phyloP scores from a whole-genome alignment of 345 rosid genomes.

The Nephelium lappaceum region DNA sequence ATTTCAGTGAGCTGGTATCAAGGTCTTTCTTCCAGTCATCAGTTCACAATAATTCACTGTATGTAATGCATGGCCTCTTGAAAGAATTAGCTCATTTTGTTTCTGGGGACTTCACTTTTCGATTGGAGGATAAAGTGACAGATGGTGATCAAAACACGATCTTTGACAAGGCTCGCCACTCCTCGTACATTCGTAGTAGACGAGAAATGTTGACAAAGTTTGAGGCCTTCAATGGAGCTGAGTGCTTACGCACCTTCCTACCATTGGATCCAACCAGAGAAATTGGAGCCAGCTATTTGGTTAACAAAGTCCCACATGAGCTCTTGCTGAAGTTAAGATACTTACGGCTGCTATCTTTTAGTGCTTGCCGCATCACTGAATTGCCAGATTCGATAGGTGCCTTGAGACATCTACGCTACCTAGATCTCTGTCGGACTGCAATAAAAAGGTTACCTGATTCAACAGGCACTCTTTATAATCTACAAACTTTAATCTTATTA shows the following conservation, averaged over 20 bases:
- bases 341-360: slow-evolving; percentile 14
- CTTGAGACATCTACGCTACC: slow-evolving; percentile 18
- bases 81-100: slow-evolving; percentile 23
- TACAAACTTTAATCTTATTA: slow-evolving; percentile 21
- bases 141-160: background rate
- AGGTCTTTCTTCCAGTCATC: slow-evolving; percentile 20
- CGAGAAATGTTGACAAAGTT: slow-evolving; percentile 7
- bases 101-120: slow-evolving; percentile 19
- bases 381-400: slow-evolving; percentile 21
- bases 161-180: slow-evolving; percentile 24
- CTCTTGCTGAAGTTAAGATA: slow-evolving; percentile 14
- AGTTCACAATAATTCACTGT: background rate
- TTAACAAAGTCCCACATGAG: slow-evolving; percentile 7
- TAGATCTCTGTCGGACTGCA: slow-evolving; percentile 19
- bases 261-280: slow-evolving; percentile 19
- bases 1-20: slow-evolving; percentile 12
- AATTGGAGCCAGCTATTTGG: slow-evolving; percentile 10
- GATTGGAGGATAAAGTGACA: background rate
- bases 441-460: slow-evolving; percentile 5
- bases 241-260: slow-evolving; percentile 22
- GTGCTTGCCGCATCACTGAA: slow-evolving; percentile 10
- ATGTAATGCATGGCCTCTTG: slow-evolving; percentile 25
- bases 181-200: slow-evolving; percentile 9
- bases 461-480: slow-evolving; percentile 7
- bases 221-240: slow-evolving; percentile 15